Conservation (phyloP, 768 basidiomycete species). For the Collybia sordida region DNA sequence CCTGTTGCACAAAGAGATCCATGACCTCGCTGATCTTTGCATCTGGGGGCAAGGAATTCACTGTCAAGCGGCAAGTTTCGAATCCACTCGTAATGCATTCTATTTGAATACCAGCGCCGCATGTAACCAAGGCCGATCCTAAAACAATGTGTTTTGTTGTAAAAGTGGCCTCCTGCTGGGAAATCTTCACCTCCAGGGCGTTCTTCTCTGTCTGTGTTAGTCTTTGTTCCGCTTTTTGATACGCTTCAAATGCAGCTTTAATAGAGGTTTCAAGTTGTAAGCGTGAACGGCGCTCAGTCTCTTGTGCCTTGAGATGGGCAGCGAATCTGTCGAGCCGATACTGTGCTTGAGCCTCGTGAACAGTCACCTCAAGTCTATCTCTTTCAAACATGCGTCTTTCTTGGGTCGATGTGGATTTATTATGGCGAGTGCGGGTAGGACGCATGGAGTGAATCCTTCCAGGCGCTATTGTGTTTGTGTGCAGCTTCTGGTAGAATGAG, state of each 20-base stretch:
- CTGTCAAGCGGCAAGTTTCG: constrained; percentile 46
- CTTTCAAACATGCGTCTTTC: no score
- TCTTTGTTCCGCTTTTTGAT: not conserved
- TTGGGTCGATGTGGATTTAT: no score
- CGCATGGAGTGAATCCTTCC: no score
- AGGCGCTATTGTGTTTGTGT: no score
- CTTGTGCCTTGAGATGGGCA: no score
- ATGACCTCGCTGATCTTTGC: constrained; percentile 38
- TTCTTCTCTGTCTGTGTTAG: no score
- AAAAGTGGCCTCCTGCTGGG: constrained; percentile 38
- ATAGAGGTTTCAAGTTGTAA: constrained; percentile 10
- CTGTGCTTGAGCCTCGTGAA: no score
- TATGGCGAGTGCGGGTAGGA: no score
- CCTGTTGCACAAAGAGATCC: constrained; percentile 42
- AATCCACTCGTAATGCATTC: constrained; percentile 47
- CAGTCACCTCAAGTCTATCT: no score
- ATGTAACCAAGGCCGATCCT: constrained; percentile 49
- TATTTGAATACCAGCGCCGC: constrained; percentile 48
- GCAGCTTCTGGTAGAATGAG: no score
- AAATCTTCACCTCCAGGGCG: not conserved
- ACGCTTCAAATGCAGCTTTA: constrained; percentile 7
- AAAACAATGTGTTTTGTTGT: constrained; percentile 41
- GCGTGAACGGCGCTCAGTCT: not conserved
- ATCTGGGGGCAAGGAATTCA: constrained; percentile 44
- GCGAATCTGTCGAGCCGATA: no score